phyloP scores from a whole-genome alignment of 2,329 filamentous ascomycete genomes.

The Bipolaris cookei region DNA sequence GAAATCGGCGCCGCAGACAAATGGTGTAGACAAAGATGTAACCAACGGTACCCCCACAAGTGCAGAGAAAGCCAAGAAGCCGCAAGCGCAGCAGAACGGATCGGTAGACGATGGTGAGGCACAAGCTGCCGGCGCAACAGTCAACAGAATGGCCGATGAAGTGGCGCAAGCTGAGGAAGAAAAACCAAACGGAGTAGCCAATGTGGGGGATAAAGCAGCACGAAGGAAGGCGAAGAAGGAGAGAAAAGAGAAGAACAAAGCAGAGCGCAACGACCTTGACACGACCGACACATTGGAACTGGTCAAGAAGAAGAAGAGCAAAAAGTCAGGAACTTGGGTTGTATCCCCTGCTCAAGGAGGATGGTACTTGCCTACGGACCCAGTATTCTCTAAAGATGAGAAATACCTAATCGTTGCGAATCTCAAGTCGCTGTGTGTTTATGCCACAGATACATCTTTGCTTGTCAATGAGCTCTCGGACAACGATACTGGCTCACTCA shows the following conservation, averaged over 20 bases:
- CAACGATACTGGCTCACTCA: conserved; percentile 52
- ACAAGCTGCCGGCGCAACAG: conserved; percentile 9
- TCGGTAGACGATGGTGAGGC: background rate
- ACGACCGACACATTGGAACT: conserved; percentile 1
- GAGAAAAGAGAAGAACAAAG: conserved; percentile 10
- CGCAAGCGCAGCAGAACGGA: conserved; percentile 3
- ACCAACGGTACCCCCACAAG: conserved; percentile 15
- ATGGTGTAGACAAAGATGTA: conserved; percentile 16
- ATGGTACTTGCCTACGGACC: conserved; percentile 62
- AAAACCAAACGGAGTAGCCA: conserved; percentile 6
- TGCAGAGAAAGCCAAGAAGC: conserved; percentile 15
- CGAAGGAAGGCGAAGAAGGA: conserved; percentile 23
- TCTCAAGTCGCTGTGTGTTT: conserved; percentile 77
- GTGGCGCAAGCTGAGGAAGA: background rate
- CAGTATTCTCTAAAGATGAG: conserved; percentile 64
- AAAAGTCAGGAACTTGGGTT: conserved; percentile 29
- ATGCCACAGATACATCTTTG: conserved; percentile 80
- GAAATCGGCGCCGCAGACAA: conserved; percentile 18
- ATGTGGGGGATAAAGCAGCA: conserved; percentile 12
- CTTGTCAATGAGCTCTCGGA: conserved; percentile 73
- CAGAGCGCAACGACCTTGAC: conserved; percentile 5
- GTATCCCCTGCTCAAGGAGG: conserved; percentile 61
- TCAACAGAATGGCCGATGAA: background rate
- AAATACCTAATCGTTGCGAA: conserved; percentile 75
- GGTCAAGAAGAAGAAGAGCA: conserved; percentile 32